Evolutionary conservation across 768 basidiomycete species (phyloP).

Genomic region (Tricholoma sp.): DNA sequence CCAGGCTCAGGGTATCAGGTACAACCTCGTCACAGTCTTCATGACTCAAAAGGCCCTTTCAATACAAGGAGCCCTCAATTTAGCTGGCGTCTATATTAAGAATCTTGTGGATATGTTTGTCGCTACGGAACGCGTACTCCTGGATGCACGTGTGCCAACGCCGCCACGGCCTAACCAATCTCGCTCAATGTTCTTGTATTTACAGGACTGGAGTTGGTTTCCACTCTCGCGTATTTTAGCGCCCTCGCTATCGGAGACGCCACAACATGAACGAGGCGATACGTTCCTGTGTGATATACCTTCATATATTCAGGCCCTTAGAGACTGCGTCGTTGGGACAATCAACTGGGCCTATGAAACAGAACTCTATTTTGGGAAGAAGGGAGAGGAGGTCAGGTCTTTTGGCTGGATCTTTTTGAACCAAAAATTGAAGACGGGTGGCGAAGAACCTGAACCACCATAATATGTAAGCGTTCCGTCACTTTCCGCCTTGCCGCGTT

Average conservation of each 20-base stretch:
- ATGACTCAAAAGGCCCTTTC: slow-evolving; percentile 38
- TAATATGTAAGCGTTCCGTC: background rate
- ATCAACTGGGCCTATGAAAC: slow-evolving; percentile 65
- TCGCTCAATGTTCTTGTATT: slow-evolving; percentile 12
- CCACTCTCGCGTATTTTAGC: slow-evolving; percentile 4
- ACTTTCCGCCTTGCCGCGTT: background rate
- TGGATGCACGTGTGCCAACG: slow-evolving; percentile 11
- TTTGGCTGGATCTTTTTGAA: slow-evolving; percentile 62
- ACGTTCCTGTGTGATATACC: slow-evolving; percentile 10
- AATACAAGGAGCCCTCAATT: slow-evolving; percentile 45
- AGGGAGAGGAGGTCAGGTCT: slow-evolving; percentile 49
- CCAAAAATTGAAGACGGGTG: slow-evolving; percentile 9
- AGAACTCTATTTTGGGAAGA: slow-evolving; percentile 52
- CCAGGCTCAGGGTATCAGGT: slow-evolving; percentile 28
- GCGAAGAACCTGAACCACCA: background rate
- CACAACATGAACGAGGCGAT: slow-evolving; percentile 11
- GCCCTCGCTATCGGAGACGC: slow-evolving; percentile 1
- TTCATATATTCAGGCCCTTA: slow-evolving; percentile 44
- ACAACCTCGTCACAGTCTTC: slow-evolving; percentile 48
- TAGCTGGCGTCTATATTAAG: slow-evolving; percentile 34
- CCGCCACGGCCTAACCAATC: slow-evolving; percentile 13
- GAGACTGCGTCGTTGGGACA: slow-evolving; percentile 52
- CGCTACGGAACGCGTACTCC: slow-evolving; percentile 20
- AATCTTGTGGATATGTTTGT: slow-evolving; percentile 32
- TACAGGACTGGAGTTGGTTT: slow-evolving; percentile 12